Conservation (phyloP, 1,139 yeast species). For the Pichia terricola region DNA sequence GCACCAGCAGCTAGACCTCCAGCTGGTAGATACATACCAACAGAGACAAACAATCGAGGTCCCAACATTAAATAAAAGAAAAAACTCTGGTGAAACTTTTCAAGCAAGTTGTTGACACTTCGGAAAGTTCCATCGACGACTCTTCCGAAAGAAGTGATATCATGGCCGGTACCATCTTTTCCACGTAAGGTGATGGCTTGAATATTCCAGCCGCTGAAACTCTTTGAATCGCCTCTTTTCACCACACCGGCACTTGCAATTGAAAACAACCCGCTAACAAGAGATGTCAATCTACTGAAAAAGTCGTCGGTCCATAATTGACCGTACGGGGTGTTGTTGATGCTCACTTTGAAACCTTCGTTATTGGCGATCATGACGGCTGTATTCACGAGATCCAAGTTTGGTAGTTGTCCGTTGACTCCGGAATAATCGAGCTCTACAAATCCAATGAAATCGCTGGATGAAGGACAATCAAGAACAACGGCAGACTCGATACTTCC, state of each 20-base stretch:
- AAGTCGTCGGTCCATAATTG: constrained; percentile 40
- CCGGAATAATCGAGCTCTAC: constrained; percentile 79
- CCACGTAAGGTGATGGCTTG: constrained; percentile 83
- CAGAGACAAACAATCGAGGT: constrained; percentile 76
- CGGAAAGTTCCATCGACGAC: constrained; percentile 80
- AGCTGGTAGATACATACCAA: constrained; percentile 87
- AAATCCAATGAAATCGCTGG: constrained; percentile 58
- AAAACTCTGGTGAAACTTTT: constrained; percentile 94
- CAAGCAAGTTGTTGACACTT: constrained; percentile 83
- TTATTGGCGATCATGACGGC: constrained; percentile 64
- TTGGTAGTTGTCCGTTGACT: constrained; percentile 90
- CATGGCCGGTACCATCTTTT: constrained; percentile 44
- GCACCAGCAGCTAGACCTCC: constrained; percentile 67
- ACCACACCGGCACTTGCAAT: constrained; percentile 65
- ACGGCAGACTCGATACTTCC: constrained; percentile 92
- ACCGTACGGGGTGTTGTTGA: constrained; percentile 49
- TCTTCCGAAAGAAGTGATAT: constrained; percentile 88
- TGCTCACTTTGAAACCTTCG: constrained; percentile 60
- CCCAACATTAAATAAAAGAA: constrained; percentile 82
- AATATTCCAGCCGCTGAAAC: constrained; percentile 93
- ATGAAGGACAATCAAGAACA: constrained; percentile 69
- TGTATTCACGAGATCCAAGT: constrained; percentile 78
- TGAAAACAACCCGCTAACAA: constrained; percentile 55
- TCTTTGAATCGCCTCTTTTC: constrained; percentile 61
- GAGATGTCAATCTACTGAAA: constrained; percentile 46